These are phyloP conservation scores for Nemania serpens DNA, from an alignment of 2,329 filamentous ascomycete species.

Conservation along the genomic window DNA sequence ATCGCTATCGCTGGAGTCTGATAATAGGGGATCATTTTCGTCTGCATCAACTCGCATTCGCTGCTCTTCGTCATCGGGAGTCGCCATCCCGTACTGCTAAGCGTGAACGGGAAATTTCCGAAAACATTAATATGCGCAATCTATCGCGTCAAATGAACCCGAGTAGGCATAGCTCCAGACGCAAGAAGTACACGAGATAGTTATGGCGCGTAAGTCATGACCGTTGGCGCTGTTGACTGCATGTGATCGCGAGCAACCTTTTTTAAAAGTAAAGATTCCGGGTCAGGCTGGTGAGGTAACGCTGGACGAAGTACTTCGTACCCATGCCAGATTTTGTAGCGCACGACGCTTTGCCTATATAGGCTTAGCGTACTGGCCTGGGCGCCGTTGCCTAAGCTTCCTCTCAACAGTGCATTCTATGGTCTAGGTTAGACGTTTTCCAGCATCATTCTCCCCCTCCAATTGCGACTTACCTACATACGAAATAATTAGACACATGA, in stretches of 20 bases:
- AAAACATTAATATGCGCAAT: background rate
- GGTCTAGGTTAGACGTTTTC: too few species aligned
- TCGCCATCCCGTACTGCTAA: conserved; percentile 42
- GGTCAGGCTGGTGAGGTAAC: too few species aligned
- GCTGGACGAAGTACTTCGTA: too few species aligned
- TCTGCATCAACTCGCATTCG: conserved; percentile 41
- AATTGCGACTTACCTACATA: too few species aligned
- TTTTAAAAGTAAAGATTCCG: too few species aligned
- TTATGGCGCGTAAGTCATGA: background rate
- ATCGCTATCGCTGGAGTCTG: conserved; percentile 44
- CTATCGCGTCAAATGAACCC: background rate
- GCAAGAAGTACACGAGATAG: background rate
- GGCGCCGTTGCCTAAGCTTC: too few species aligned
- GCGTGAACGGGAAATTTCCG: background rate
- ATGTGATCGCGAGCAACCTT: conserved; percentile 11
- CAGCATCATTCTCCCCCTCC: too few species aligned
- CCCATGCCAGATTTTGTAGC: too few species aligned
- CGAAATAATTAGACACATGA: too few species aligned
- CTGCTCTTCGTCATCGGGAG: conserved; percentile 46
- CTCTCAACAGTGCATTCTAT: too few species aligned
- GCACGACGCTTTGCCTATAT: too few species aligned
- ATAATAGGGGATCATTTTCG: conserved; percentile 41
- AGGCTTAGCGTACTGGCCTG: too few species aligned
- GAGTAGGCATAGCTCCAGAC: background rate
- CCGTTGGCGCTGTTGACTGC: background rate